Evolutionary conservation across 805 yeast genomes (phyloP).

Genomic region (Candida vaughaniae): DNA sequence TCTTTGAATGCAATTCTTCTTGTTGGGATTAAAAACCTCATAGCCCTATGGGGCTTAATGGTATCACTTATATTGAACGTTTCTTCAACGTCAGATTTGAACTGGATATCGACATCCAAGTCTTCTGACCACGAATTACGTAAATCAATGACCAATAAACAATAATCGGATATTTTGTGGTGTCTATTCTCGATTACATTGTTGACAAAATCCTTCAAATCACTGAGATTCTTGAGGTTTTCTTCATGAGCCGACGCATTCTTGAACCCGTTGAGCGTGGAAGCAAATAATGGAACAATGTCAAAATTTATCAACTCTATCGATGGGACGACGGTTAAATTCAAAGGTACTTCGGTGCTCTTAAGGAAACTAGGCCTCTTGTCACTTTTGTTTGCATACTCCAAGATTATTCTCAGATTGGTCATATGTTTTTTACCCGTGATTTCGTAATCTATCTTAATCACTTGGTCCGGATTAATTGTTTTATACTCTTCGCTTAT

Average conservation of each 20-base stretch:
- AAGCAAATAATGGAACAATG: slow-evolving; percentile 53
- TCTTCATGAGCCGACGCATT: slow-evolving; percentile 1
- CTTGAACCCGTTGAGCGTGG: slow-evolving; percentile 20
- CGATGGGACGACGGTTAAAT: slow-evolving; percentile 68
- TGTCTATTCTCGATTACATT: background rate
- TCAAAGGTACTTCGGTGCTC: slow-evolving; percentile 63
- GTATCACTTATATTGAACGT: slow-evolving; percentile 27
- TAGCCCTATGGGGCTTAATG: slow-evolving; percentile 28
- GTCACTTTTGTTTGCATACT: slow-evolving; percentile 48
- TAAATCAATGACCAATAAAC: slow-evolving; percentile 69
- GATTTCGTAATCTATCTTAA: slow-evolving; percentile 54
- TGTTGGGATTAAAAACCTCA: slow-evolving; percentile 71
- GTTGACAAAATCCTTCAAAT: slow-evolving; percentile 8
- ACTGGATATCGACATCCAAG: slow-evolving; percentile 17
- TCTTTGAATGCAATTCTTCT: slow-evolving; percentile 48
- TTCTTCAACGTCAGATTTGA: slow-evolving; percentile 2
- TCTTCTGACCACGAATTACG: slow-evolving; percentile 78
- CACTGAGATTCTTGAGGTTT: slow-evolving; percentile 2
- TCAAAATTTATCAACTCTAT: slow-evolving; percentile 77
- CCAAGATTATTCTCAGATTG: slow-evolving; percentile 61
- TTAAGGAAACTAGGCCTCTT: slow-evolving; percentile 40
- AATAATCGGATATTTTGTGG: slow-evolving; percentile 44
- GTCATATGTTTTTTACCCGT: slow-evolving; percentile 74
- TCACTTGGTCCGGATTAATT: slow-evolving; percentile 40
- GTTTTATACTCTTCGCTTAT: slow-evolving; percentile 33